A percentile compares a stretch with the other conserved stretches of the same genome.
Conservation (phyloP, 805 yeast species). For the Hanseniaspora lachancei region DNA sequence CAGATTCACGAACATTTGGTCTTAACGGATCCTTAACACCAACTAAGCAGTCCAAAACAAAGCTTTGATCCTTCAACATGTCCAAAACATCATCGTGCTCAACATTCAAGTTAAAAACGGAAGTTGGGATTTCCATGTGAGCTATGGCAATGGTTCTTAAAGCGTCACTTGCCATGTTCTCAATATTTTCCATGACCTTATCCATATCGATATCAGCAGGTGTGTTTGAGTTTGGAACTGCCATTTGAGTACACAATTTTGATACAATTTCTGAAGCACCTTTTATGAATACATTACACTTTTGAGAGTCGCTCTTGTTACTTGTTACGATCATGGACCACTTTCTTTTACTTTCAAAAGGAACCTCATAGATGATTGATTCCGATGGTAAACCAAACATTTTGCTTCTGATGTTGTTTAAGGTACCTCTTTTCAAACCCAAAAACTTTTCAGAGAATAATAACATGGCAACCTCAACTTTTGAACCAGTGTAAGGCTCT, state of each 20-base stretch:
- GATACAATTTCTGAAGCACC: constrained; percentile 92
- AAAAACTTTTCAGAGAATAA: constrained; percentile 50
- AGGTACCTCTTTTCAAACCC: constrained; percentile 30
- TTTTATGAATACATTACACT: constrained; percentile 55
- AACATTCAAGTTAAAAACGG: not conserved
- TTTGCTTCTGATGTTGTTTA: constrained; percentile 36
- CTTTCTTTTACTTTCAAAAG: constrained; percentile 85
- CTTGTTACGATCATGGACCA: constrained; percentile 76
- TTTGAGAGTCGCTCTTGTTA: constrained; percentile 25
- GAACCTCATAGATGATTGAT: constrained; percentile 55
- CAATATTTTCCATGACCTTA: constrained; percentile 30
- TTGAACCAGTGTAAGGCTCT: constrained; percentile 75
- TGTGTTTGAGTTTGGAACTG: constrained; percentile 25
- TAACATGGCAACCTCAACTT: constrained; percentile 84
- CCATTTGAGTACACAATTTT: constrained; percentile 37
- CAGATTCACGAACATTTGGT: constrained; percentile 81
- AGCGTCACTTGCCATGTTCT: constrained; percentile 59
- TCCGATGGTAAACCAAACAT: constrained; percentile 23
- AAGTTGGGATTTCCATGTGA: constrained; percentile 49
- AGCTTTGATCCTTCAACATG: constrained; percentile 10
- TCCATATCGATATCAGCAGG: constrained; percentile 12
- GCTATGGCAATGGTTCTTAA: constrained; percentile 81
- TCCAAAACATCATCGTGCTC: constrained; percentile 1
- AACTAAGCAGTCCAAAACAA: constrained; percentile 58
- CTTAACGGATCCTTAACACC: constrained; percentile 95